Conservation (phyloP, 1,139 yeast species). For the Scheffersomyces segobiensis region DNA sequence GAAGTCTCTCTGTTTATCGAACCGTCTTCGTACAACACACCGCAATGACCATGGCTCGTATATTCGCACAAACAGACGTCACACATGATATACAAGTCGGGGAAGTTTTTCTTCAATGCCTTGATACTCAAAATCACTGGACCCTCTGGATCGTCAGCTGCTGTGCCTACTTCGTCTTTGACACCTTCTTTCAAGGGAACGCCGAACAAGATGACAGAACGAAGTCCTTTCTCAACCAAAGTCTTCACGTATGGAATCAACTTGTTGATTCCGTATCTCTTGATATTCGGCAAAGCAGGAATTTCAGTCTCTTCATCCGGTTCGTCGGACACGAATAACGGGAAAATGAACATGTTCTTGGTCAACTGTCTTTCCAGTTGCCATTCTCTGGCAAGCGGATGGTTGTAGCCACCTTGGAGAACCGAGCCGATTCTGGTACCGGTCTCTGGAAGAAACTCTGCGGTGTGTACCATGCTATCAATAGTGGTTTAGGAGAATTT, state of each 20-base stretch:
- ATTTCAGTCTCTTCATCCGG: constrained; percentile 79
- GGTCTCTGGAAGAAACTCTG: constrained; percentile 61
- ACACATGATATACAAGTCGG: constrained; percentile 82
- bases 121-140: constrained; percentile 86
- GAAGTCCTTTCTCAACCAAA: constrained; percentile 78
- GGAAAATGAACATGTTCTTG: constrained; percentile 90
- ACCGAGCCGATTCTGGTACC: constrained; percentile 73
- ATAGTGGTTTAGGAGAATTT: not conserved
- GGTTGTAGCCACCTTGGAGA: constrained; percentile 92
- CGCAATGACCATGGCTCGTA: constrained; percentile 97
- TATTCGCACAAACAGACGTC: constrained; percentile 98
- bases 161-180: constrained; percentile 80
- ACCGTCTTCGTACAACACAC: constrained; percentile 85
- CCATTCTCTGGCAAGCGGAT: constrained; percentile 88
- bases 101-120: constrained; percentile 62
- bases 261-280: constrained; percentile 81
- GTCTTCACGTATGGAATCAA: constrained; percentile 69
- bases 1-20: constrained; percentile 72
- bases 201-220: constrained; percentile 87
- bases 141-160: constrained; percentile 96
- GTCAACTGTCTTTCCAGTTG: constrained; percentile 81
- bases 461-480: constrained; percentile 51
- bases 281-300: constrained; percentile 82
- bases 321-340: constrained; percentile 79
- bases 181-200: constrained; percentile 75